Percentiles rank a stretch among this genome's conserved stretches.
phyloP scores from a whole-genome alignment of 2,329 filamentous ascomycete species.

The Diaporthe helianthi region DNA sequence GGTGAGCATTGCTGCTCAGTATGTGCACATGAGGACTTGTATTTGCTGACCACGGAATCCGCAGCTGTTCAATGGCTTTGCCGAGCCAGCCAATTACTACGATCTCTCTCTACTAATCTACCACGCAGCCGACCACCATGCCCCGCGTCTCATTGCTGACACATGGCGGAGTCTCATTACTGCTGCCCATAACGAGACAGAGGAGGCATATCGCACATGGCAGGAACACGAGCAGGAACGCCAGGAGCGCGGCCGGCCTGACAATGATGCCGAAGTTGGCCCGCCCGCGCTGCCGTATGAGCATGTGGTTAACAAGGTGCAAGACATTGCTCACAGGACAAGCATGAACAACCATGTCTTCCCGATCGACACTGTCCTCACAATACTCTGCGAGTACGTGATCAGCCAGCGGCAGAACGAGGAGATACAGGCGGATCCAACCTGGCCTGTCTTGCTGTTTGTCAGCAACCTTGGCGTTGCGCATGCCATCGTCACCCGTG shows the following conservation, averaged over 20 bases:
- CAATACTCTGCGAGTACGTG: constrained; percentile 68
- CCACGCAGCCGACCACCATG: constrained; percentile 89
- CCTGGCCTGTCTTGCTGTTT: constrained; percentile 65
- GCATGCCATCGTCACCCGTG: constrained; percentile 61
- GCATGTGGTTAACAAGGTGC: constrained; percentile 68
- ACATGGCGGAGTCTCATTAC: constrained; percentile 88
- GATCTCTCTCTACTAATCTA: constrained; percentile 94
- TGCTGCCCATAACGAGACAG: constrained; percentile 67
- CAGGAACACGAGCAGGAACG: constrained; percentile 37
- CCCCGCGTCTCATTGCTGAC: constrained; percentile 79
- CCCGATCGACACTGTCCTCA: constrained; percentile 66
- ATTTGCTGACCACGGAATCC: constrained; percentile 12
- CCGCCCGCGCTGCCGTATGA: constrained; percentile 71
- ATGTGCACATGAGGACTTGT: background rate
- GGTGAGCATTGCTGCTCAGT: constrained; percentile 58
- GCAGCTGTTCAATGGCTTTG: constrained; percentile 91
- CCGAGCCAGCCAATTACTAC: constrained; percentile 86
- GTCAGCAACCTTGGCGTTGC: constrained; percentile 61
- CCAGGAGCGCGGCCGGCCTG: constrained; percentile 51
- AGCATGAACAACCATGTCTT: constrained; percentile 72
- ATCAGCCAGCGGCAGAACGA: constrained; percentile 64
- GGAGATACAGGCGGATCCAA: constrained; percentile 62
- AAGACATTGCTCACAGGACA: constrained; percentile 70
- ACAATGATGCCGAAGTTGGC: constrained; percentile 43
- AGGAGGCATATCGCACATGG: constrained; percentile 46